Percentiles rank a stretch among this genome's conserved stretches.
Evolutionary conservation across 345 rosid species (phyloP).

Genomic region (Syzygium oleosum): DNA sequence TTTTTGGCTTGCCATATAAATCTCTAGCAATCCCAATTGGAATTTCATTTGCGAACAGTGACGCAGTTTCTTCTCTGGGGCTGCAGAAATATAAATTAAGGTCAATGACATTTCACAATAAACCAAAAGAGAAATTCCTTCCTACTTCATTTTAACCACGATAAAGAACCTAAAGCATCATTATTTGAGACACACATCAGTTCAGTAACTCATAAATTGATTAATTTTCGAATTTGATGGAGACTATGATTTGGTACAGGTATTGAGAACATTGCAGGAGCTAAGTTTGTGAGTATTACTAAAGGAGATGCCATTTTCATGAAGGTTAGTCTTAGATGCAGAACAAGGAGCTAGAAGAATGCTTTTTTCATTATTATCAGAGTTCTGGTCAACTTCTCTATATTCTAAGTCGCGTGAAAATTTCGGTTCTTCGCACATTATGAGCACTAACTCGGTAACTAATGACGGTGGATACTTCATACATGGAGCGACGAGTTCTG

Average conservation of each 20-base stretch:
- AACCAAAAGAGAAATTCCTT: background rate
- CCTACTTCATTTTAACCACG: background rate
- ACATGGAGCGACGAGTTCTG: conserved; percentile 26
- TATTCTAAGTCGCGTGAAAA: background rate
- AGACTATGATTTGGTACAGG: conserved; percentile 6
- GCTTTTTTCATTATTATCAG: background rate
- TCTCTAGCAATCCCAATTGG: background rate
- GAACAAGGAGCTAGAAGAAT: background rate
- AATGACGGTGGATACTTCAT: conserved; percentile 37
- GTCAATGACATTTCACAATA: background rate
- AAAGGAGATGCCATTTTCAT: conserved; percentile 65
- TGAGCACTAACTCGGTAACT: background rate
- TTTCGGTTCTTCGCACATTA: background rate
- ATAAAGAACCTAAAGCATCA: background rate
- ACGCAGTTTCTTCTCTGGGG: background rate
- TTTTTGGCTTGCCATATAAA: background rate
- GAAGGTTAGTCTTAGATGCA: conserved; percentile 28
- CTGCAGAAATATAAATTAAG: background rate
- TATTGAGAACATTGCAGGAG: conserved; percentile 33
- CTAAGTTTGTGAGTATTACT: conserved; percentile 34
- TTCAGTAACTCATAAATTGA: background rate
- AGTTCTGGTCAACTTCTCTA: background rate
- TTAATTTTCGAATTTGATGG: background rate
- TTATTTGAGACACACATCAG: background rate
- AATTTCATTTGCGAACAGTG: background rate